These are phyloP conservation scores for Leishmania major DNA, from an alignment of 208 protist species.

Conservation along the genomic window DNA sequence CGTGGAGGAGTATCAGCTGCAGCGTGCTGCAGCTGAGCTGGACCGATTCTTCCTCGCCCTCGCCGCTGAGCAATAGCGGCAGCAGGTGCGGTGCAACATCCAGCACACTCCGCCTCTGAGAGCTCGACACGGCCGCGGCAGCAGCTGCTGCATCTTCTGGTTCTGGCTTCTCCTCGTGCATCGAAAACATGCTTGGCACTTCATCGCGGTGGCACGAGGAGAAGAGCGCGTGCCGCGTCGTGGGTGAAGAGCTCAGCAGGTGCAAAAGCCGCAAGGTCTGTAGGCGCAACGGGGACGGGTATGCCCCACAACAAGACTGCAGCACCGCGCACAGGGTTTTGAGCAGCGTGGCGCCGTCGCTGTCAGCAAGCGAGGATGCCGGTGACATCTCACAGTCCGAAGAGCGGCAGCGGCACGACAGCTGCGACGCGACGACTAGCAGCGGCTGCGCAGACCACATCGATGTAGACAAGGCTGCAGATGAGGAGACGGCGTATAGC, in stretches of 20 bases:
- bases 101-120: not conserved
- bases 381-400: not conserved
- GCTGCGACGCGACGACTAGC: slow-evolving; percentile 3
- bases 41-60: slow-evolving; percentile 34
- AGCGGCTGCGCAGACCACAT: not conserved
- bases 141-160: not conserved
- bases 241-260: slow-evolving; percentile 1
- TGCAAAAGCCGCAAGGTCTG: slow-evolving; percentile 2
- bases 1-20: slow-evolving; percentile 10
- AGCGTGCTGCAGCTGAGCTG: slow-evolving; percentile 37
- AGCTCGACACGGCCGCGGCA: not conserved
- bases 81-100: slow-evolving; percentile 25
- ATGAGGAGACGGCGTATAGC: not conserved
- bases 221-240: slow-evolving; percentile 6
- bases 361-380: not conserved
- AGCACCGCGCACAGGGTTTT: not conserved
- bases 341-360: slow-evolving; percentile 10
- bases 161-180: not conserved
- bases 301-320: not conserved
- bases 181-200: not conserved
- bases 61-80: slow-evolving; percentile 43
- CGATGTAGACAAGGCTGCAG: not conserved
- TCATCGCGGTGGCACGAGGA: not conserved
- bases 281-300: not conserved
- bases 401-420: slow-evolving; percentile 4